phyloP scores from a whole-genome alignment of 257 asterid species.

The Solanum tarapatanum region DNA sequence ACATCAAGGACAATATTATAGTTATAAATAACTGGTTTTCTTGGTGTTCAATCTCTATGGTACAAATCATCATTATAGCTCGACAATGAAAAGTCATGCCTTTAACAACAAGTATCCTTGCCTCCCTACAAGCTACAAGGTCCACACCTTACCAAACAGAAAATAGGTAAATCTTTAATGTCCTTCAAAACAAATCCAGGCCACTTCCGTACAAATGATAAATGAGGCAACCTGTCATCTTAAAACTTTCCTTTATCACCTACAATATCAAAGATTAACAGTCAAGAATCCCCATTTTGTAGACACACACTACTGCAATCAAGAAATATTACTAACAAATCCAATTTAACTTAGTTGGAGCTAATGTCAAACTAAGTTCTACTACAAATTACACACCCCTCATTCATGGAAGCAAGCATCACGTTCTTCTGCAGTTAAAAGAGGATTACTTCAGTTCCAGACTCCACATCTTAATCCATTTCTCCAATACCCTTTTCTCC shows the following conservation, averaged over 20 bases:
- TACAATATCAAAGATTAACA: slow-evolving; percentile 4
- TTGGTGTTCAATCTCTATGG: background rate
- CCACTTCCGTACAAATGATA: background rate
- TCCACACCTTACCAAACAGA: background rate
- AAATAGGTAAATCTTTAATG: background rate
- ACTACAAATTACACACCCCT: background rate
- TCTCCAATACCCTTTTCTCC: background rate
- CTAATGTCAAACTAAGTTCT: background rate
- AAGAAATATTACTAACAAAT: background rate
- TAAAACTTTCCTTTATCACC: slow-evolving; percentile 9
- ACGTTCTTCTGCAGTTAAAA: background rate
- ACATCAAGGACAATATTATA: background rate
- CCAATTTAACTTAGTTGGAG: background rate
- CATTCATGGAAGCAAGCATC: background rate
- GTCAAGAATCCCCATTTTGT: background rate
- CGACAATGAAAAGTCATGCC: background rate
- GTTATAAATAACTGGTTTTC: background rate
- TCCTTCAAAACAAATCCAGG: background rate
- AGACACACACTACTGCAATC: background rate
- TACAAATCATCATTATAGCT: background rate
- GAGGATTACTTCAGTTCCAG: background rate
- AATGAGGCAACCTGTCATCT: background rate
- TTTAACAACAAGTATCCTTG: slow-evolving; percentile 1
- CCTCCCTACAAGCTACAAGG: background rate
- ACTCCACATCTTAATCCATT: background rate